These are phyloP conservation scores for Alternaria dauci DNA, from an alignment of 2,329 filamentous ascomycete species.

Conservation along the genomic window DNA sequence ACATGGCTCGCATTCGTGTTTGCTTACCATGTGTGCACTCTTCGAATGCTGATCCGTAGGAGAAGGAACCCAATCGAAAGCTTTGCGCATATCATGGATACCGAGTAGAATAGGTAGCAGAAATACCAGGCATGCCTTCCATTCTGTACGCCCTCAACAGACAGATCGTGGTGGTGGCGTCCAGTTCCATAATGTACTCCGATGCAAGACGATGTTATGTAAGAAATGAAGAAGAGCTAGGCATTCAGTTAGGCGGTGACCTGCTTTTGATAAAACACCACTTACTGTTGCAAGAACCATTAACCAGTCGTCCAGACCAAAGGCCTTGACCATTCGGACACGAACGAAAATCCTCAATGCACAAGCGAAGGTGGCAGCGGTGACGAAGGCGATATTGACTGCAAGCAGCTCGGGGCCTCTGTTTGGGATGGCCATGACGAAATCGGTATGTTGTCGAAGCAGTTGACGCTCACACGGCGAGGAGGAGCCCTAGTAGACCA, in stretches of 20 bases:
- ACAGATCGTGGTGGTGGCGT: constrained; percentile 37
- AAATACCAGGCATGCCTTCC: constrained; percentile 46
- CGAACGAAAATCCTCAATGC: constrained; percentile 43
- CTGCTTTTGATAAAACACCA: not conserved
- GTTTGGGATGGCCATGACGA: constrained; percentile 42
- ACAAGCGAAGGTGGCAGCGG: constrained; percentile 36
- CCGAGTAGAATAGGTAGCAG: constrained; percentile 46
- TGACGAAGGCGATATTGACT: constrained; percentile 41
- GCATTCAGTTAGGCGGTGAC: constrained; percentile 4
- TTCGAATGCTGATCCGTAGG: constrained; percentile 42
- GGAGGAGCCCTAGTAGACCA: constrained; percentile 16
- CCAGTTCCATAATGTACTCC: constrained; percentile 45
- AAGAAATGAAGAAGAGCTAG: constrained; percentile 37
- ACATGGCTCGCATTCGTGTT: fast-evolving
- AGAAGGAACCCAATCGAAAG: constrained; percentile 46
- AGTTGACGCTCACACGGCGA: constrained; percentile 8
- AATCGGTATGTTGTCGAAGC: constrained; percentile 8
- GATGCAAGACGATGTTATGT: constrained; percentile 35
- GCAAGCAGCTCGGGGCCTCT: constrained; percentile 45
- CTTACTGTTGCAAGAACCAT: constrained; percentile 46
- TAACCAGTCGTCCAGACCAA: constrained; percentile 48
- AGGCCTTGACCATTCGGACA: constrained; percentile 45
- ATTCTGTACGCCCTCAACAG: constrained; percentile 26
- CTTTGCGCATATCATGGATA: constrained; percentile 45
- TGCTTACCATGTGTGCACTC: constrained; percentile 35